A percentile compares a stretch with the other conserved stretches of the same genome.
Conservation (phyloP, 1,284 basidiomycete species). For the Rhodotorula sp. region DNA sequence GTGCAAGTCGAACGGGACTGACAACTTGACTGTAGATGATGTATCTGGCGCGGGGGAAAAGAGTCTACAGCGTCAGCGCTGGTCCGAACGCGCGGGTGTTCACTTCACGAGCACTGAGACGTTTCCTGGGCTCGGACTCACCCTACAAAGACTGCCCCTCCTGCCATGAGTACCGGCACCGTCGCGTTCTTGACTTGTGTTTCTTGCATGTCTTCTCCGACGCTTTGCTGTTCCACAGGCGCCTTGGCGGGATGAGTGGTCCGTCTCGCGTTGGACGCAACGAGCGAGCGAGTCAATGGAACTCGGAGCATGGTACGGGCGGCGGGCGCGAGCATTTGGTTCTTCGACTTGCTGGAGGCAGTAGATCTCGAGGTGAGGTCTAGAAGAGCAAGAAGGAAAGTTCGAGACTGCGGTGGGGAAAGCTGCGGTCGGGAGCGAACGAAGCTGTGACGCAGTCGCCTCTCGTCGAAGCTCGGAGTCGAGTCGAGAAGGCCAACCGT, state of each 20-base stretch:
- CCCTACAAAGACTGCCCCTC: too few species aligned
- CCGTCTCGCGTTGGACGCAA: not conserved
- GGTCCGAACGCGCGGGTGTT: too few species aligned
- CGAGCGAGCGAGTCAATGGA: not conserved
- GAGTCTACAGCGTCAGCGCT: not conserved
- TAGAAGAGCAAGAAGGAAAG: not conserved
- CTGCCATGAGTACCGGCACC: not conserved
- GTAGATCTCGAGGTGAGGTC: too few species aligned
- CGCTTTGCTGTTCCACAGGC: not conserved
- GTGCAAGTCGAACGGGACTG: too few species aligned
- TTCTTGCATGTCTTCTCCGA: not conserved
- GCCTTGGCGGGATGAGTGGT: not conserved
- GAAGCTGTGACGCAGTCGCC: not conserved
- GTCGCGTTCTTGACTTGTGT: not conserved
- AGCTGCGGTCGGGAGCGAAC: not conserved
- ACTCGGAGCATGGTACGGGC: not conserved
- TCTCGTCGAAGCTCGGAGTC: not conserved
- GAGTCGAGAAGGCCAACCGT: not conserved
- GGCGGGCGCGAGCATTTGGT: not conserved
- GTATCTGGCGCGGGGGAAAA: not conserved
- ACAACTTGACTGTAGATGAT: not conserved
- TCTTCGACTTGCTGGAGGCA: too few species aligned
- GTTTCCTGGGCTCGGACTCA: too few species aligned
- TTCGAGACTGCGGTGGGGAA: too few species aligned
- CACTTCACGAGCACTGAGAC: too few species aligned